Base-by-base conservation (phyloP, 768 basidiomycete genomes). In the Thelephora ganbajun region DNA sequence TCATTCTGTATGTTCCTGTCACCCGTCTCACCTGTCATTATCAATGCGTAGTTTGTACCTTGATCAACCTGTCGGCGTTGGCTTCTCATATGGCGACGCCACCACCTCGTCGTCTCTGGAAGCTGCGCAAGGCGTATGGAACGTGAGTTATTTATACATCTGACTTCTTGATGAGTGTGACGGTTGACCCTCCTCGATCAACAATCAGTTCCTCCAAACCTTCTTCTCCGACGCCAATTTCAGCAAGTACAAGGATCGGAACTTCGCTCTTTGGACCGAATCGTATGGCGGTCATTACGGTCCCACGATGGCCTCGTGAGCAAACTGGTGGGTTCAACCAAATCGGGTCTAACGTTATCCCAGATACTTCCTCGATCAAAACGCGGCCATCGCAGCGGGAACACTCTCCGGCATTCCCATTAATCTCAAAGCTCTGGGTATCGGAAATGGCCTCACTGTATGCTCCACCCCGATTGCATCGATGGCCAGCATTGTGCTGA, bases 251-350 rank as follows among this genome's bases (percentile, higher is more conserved):
- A 60, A 66, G 35, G 52, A 53, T 18, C 68, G 63, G 46, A 67
- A 70, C 2, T 66, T 80, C 45, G 79, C 72, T 1, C 61, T 80
- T 44, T 82, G 79, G 79, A 77, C 77, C 1, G 78, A 80, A 58
- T 79, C 76, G 65, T 64, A 61, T 48, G 62, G 64, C 12, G 67
- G 67, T 7, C 66, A 67, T 47, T 67, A 68, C 43, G 68, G 67
- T 2, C 67, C 67, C 5, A 55, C 57, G 0, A 66, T 68, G 46
- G 60, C 66, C 14, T 56, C 56, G 59, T 61, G 44, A 49, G 60
- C 54, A 16, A 3, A n/a, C n/a, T n/a, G n/a, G n/a, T 37, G 16
- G 11, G 18, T 20, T 1, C 14, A n/a, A 11, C 13, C 7, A 14
- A 23, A 0, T 41, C 37, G 2, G n/a, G 45, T n/a, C n/a, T 19